Evolutionary conservation across 257 asterid genomes (phyloP).

Genomic region (Nicotiana paniculata): DNA sequence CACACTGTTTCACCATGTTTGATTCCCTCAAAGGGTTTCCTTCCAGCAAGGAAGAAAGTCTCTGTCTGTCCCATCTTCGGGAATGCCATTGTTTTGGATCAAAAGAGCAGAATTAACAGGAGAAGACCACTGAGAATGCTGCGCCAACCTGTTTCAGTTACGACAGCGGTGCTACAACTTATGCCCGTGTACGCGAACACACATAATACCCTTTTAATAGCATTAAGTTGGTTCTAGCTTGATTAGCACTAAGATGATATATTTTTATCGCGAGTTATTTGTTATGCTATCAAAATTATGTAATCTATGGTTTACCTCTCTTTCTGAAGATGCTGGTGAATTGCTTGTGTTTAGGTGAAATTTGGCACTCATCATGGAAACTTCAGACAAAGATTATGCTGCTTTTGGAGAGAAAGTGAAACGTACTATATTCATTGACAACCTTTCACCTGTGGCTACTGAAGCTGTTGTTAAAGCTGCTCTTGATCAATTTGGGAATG

Average conservation of each 20-base stretch:
- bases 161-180: background rate
- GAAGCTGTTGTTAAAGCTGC: conserved; percentile 56
- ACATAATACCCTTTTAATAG: background rate
- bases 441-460: conserved; percentile 55
- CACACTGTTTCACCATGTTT: background rate
- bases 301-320: background rate
- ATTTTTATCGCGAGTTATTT: background rate
- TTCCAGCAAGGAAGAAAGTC: background rate
- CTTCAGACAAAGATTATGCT: conserved; percentile 32
- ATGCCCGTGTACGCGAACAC: background rate
- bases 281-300: background rate
- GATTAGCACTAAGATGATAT: background rate
- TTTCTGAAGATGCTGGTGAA: background rate
- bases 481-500: conserved; percentile 64
- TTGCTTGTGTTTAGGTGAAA: background rate
- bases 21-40: background rate
- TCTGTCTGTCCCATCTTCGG: background rate
- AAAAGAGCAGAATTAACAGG: background rate
- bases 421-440: conserved; percentile 55
- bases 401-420: conserved; percentile 60
- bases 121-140: background rate
- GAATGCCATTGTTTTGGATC: background rate
- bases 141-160: background rate
- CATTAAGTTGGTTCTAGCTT: background rate
- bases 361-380: conserved; percentile 22